Evolutionary conservation across 2,329 filamentous ascomycete genomes (phyloP), one percentile per base, ranked within the genome.

Genomic region (Ophiostoma himal-ulmi): DNA sequence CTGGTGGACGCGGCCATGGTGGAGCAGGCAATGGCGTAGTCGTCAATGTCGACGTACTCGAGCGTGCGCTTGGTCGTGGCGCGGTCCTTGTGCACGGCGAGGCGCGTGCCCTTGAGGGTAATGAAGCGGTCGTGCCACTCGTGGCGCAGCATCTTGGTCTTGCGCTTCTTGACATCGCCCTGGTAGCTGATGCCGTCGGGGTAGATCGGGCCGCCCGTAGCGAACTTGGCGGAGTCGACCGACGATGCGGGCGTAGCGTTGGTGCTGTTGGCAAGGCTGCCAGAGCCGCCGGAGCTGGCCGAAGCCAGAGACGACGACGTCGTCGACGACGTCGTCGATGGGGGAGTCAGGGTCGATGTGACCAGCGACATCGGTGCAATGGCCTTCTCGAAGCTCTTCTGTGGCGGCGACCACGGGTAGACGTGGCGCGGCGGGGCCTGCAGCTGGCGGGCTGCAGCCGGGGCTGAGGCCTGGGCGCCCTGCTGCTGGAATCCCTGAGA

Each of bases 121-220:
- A 95, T 96, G 82, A 94, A 95, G 75, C 93, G 90, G 78, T 96
- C 92, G 77, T 93, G 88, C 94, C 94, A 97, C 81, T 97, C 94
- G 79, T 96, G 92, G 62, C 93, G 91, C 72, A 97, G 86, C 83
- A 97, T 89, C 77, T 89, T 89, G 44, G 91, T 96, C 82, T 93
- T 93, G 77, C 94, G 92, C 84, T 96, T 97, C 84, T 93, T 94
- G 88, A 99, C 96, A 80, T 89, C 93, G 1, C 95, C 95, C 68
- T 91, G 87, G 79, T 94, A 92, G 44, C 87, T 86, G 41, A 68
- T 22, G 22, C 65, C 65, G 39, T 67, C 14, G n/a, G 39, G 65
- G 64, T 44, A 67, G 64, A 44, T 20, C n/a, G 39, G 14, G 36
- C 34, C 34, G 36, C 6, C 20, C 3, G 20, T 65, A 20, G 13